Evolutionary conservation across 2,329 filamentous ascomycete genomes (phyloP), one percentile per base, ranked within the genome.

Genomic region (Xylaria digitata): DNA sequence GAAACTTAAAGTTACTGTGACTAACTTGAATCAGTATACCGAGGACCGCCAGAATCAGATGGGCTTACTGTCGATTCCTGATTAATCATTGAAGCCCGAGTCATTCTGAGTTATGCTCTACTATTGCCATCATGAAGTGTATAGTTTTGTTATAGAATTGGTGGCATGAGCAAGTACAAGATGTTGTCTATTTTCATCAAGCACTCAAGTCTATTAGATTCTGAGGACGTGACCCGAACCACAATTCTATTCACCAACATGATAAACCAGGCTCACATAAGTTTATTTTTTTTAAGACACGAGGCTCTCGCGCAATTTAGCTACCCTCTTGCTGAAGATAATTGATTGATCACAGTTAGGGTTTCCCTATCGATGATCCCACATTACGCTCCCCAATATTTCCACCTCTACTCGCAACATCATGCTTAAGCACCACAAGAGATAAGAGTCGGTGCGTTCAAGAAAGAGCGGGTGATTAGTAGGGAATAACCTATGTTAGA

Each of bases 1-100:
- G 15, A 53, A 63, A 56, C 40, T 40, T 19, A 6, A 2, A 21
- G 46, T 26, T 40, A 21, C 9, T 15, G 43, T 50, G 6, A 61
- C 55, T 61, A 19, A 67, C 52, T 15, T 23, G 30, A 9, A 50
- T 43, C 45, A 77, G 75, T 76, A 11, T 77, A 77, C 45, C 65
- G 59, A 43, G 75, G 75, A 7, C 75, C 75, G 1, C 75, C 75
- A 1, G 75, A 75, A 61, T 77, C 75, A 19, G 75, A 77, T 63
- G 74, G 75, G 1, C 70, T 77, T 21, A 63, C 67, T 37, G 61
- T 72, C 23, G 66, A 70, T 61, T 67, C 63, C 37, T 75, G 52
- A 72, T 30, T 19, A 50, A 21, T 23, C 19, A 9, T 13, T 21
- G 6, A 8, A 32, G 43, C n/a, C 17, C 42, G 19, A 30, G 9